phyloP scores from a whole-genome alignment of 208 protist genomes.

The Trypanosoma caninum region DNA sequence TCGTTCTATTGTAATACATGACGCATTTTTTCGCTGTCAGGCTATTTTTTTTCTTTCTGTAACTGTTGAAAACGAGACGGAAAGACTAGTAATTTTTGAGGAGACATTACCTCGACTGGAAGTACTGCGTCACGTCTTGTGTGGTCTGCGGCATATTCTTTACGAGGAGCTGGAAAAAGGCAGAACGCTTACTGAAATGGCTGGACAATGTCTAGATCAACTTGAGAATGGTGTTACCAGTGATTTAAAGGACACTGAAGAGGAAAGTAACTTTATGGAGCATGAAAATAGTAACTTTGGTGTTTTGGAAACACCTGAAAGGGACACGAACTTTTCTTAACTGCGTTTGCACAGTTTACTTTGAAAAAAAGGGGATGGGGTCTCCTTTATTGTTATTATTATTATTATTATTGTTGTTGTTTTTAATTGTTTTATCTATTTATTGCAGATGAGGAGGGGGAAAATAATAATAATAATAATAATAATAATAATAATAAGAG shows the following conservation, averaged over 20 bases:
- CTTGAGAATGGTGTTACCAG: background rate
- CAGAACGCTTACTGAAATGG: constrained; percentile 46
- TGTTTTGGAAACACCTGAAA: background rate
- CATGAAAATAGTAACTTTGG: background rate
- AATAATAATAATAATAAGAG: no score
- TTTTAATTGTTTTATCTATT: no score
- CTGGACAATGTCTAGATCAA: constrained; percentile 12
- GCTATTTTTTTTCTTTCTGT: constrained; percentile 81
- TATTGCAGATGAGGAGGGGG: no score
- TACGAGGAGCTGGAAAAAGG: constrained; percentile 69
- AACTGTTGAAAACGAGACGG: constrained; percentile 59
- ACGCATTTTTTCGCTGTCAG: constrained; percentile 77
- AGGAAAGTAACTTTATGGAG: constrained; percentile 13
- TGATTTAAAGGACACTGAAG: background rate
- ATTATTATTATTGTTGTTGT: no score
- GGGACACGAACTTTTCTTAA: background rate
- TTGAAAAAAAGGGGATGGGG: no score
- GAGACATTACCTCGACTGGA: constrained; percentile 69
- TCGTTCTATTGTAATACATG: constrained; percentile 74
- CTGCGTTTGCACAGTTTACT: no score
- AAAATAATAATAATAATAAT: no score
- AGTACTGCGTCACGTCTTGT: constrained; percentile 61
- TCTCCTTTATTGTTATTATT: no score
- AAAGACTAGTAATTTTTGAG: constrained; percentile 65
- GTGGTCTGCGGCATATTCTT: constrained; percentile 67